These are phyloP conservation scores for Trypanosoma melophagium DNA, from an alignment of 208 protist species.

Conservation along the genomic window DNA sequence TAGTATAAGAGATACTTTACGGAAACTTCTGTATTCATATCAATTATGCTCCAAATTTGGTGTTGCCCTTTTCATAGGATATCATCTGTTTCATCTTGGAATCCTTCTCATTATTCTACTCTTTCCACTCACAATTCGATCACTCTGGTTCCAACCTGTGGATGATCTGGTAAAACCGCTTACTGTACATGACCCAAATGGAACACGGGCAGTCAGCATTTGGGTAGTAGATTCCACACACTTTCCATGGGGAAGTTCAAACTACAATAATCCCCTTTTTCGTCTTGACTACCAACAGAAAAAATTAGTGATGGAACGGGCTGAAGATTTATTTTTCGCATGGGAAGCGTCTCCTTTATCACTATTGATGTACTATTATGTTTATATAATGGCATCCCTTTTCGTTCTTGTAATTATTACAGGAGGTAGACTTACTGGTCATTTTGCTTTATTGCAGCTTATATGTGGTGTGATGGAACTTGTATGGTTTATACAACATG, in stretches of 20 bases:
- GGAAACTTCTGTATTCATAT: slow-evolving; percentile 6
- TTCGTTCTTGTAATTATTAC: slow-evolving; percentile 1
- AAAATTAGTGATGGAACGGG: too few species aligned
- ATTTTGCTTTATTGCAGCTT: slow-evolving; percentile 9
- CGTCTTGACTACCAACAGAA: too few species aligned
- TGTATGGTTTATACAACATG: slow-evolving; percentile 9
- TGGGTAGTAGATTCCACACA: slow-evolving; percentile 3
- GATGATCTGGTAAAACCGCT: not conserved
- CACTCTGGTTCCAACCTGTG: not conserved
- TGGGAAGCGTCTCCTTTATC: slow-evolving; percentile 47
- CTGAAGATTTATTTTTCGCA: slow-evolving; percentile 6
- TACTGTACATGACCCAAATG: not conserved
- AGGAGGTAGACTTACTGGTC: slow-evolving; percentile 2
- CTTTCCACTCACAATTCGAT: not conserved
- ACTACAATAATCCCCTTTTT: too few species aligned
- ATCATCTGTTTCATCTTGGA: slow-evolving; percentile 12
- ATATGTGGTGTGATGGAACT: slow-evolving; percentile 7
- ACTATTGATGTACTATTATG: slow-evolving; percentile 51
- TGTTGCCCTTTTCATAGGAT: not conserved
- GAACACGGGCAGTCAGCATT: not conserved
- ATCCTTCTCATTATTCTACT: slow-evolving; percentile 3
- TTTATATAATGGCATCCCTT: slow-evolving; percentile 36
- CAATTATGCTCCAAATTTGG: not conserved
- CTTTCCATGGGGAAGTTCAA: too few species aligned
- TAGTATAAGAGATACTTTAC: slow-evolving; percentile 5